phyloP scores from a whole-genome alignment of 768 basidiomycete genomes.

The Udeniomyces megalosporus region DNA sequence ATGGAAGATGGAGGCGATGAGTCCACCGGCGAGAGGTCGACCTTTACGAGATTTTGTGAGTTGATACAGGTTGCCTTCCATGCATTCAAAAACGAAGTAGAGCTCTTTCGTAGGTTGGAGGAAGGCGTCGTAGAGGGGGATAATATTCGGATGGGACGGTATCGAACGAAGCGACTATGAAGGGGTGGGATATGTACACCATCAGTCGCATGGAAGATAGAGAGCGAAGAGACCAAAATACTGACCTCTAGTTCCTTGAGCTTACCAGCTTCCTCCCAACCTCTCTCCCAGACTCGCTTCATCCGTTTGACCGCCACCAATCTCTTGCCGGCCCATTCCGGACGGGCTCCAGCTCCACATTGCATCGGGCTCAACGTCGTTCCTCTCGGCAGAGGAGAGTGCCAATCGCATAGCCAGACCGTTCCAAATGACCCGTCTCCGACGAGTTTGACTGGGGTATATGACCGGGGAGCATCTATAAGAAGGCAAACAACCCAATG shows the following conservation, averaged over 20 bases:
- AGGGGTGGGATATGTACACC: background rate
- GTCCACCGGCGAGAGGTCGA: constrained; percentile 85
- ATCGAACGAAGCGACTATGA: constrained; percentile 78
- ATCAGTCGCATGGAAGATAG: too few relatives aligned
- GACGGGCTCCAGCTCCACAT: constrained; percentile 74
- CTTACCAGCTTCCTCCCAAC: constrained; percentile 92
- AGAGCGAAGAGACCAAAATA: background rate
- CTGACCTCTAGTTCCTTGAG: constrained; percentile 63
- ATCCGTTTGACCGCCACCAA: constrained; percentile 95
- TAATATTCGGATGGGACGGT: constrained; percentile 89
- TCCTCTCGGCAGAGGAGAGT: constrained; percentile 81
- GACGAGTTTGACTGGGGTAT: constrained; percentile 87
- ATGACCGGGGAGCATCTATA: constrained; percentile 40
- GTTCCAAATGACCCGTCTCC: constrained; percentile 98
- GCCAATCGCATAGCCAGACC: constrained; percentile 98
- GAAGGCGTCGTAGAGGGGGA: constrained; percentile 97
- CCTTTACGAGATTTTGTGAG: constrained; percentile 95
- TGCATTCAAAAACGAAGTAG: constrained; percentile 98
- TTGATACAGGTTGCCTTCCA: constrained; percentile 99
- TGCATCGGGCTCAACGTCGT: constrained; percentile 88
- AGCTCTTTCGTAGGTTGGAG: constrained; percentile 94
- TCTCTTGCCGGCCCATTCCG: constrained; percentile 86
- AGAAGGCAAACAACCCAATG: background rate
- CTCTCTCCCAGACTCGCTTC: constrained; percentile 95
- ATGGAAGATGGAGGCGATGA: constrained; percentile 83